Evolutionary conservation across 2,329 filamentous ascomycete genomes (phyloP).

Genomic region (Macrophomina phaseolina): DNA sequence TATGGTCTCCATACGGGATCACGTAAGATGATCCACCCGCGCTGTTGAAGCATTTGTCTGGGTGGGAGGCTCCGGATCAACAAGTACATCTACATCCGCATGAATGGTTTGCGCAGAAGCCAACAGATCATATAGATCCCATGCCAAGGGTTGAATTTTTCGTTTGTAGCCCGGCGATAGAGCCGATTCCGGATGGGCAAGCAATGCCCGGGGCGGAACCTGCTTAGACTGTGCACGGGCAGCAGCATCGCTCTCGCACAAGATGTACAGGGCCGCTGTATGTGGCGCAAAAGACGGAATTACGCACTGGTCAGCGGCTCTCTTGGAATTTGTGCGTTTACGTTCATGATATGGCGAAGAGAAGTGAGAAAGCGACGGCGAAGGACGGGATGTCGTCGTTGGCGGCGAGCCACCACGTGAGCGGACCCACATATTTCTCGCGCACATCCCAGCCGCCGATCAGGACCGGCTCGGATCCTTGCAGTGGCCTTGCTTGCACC

Average conservation of each 20-base stretch:
- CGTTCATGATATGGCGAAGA: background rate
- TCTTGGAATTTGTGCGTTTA: conserved; percentile 19
- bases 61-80: too few species aligned
- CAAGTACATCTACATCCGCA: too few species aligned
- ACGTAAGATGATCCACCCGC: too few species aligned
- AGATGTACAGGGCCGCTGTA: conserved; percentile 9
- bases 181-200: background rate
- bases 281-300: background rate
- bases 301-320: background rate
- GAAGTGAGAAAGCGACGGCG: background rate
- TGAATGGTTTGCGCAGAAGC: too few species aligned
- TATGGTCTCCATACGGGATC: too few species aligned
- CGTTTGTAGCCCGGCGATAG: conserved; percentile 8
- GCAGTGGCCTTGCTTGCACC: conserved; percentile 14
- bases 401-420: background rate
- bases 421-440: background rate
- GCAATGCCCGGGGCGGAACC: background rate
- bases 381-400: conserved; percentile 14
- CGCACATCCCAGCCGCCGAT: conserved; percentile 19
- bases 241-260: conserved; percentile 5
- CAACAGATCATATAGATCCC: too few species aligned
- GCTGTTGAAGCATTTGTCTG: too few species aligned
- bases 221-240: conserved; percentile 11
- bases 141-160: too few species aligned
- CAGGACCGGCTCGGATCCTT: conserved; percentile 12